phyloP scores from a whole-genome alignment of 1,284 basidiomycete species.

The Amylostereum areolatum region DNA sequence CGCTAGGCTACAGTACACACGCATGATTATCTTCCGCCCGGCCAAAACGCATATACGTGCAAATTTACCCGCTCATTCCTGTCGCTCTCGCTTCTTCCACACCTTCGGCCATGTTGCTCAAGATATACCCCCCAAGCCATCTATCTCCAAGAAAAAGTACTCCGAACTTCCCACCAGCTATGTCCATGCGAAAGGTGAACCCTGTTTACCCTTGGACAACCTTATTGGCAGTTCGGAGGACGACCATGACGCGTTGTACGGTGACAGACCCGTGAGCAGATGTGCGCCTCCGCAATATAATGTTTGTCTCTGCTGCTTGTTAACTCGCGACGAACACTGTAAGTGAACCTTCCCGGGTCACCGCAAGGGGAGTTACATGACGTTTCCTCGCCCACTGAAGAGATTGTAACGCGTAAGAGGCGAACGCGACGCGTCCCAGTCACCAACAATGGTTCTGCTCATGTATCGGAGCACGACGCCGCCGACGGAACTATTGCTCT shows the following conservation, averaged over 20 bases:
- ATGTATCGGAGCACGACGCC: too few species aligned
- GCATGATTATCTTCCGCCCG: too few species aligned
- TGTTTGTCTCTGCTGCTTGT: not conserved
- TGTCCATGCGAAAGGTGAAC: slow-evolving; percentile 33
- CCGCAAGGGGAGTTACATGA: too few species aligned
- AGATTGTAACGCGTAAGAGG: too few species aligned
- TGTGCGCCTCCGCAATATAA: slow-evolving; percentile 2
- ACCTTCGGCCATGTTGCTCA: not conserved
- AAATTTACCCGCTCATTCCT: too few species aligned
- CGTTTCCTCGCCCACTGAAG: too few species aligned
- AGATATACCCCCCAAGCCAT: slow-evolving; percentile 11
- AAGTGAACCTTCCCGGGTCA: not conserved
- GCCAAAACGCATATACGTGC: too few species aligned
- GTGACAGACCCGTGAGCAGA: not conserved
- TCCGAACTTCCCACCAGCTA: slow-evolving; percentile 48
- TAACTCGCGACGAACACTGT: not conserved
- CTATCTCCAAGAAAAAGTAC: slow-evolving; percentile 43
- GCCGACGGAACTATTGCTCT: too few species aligned
- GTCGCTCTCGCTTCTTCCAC: not conserved
- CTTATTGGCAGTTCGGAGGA: not conserved
- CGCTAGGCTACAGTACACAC: too few species aligned
- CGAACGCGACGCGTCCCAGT: too few species aligned
- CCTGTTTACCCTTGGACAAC: slow-evolving; percentile 17
- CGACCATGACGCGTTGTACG: too few species aligned
- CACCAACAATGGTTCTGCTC: too few species aligned